These are phyloP conservation scores for Erysimum pusillum DNA, from an alignment of 441 rosid genomes.

Conservation along the genomic window DNA sequence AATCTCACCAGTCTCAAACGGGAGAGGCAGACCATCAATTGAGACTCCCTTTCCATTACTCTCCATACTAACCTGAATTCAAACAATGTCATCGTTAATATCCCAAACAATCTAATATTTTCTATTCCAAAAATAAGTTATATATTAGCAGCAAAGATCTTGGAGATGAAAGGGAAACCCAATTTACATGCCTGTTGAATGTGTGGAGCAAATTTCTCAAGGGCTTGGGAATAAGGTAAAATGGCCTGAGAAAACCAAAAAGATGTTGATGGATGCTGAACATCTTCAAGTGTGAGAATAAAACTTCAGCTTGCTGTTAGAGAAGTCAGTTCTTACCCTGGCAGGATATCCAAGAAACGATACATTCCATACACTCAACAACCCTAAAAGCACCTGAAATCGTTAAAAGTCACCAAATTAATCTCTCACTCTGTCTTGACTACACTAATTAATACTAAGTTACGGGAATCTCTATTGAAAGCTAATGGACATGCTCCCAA, in stretches of 20 bases:
- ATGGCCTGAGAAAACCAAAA: constrained; percentile 74
- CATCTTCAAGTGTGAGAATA: too few relatives aligned
- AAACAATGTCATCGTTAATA: too few relatives aligned
- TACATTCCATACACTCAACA: constrained; percentile 95
- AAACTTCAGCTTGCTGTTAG: constrained; percentile 25
- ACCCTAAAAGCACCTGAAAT: constrained; percentile 85
- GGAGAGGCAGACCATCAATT: constrained; percentile 85
- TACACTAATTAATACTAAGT: neutral
- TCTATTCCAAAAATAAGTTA: too few relatives aligned
- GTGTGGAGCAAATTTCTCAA: constrained; percentile 95
- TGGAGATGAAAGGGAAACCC: constrained; percentile 24
- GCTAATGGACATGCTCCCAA: neutral
- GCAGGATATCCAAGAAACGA: constrained; percentile 96
- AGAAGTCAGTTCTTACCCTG: constrained; percentile 63
- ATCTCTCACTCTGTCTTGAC: constrained; percentile 2
- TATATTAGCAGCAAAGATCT: too few relatives aligned
- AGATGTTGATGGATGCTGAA: constrained; percentile 7
- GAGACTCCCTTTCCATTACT: constrained; percentile 99
- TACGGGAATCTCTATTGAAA: neutral
- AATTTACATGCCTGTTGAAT: constrained; percentile 81
- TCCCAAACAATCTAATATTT: too few relatives aligned
- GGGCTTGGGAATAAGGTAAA: constrained; percentile 93
- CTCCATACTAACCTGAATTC: constrained; percentile 94
- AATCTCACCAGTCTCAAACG: constrained; percentile 92
- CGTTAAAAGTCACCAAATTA: constrained; percentile 30